Evolutionary conservation across 1,284 basidiomycete species (phyloP).

Genomic region (Bondarzewia mesenterica): DNA sequence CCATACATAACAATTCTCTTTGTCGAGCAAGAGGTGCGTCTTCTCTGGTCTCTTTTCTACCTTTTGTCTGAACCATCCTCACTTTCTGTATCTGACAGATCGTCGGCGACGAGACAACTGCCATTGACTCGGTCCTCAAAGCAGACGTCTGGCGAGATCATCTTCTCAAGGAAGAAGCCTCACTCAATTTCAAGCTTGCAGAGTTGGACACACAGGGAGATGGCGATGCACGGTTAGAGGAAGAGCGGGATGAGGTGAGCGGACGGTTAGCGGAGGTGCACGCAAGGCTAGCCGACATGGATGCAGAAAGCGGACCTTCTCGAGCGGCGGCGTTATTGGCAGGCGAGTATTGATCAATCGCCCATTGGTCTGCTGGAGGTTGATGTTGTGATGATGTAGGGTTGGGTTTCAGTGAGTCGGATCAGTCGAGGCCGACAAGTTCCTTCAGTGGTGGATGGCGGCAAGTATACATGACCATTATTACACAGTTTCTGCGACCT

Average conservation of each 20-base stretch:
- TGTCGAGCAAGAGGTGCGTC: slow-evolving; percentile 91
- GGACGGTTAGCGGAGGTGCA: slow-evolving; percentile 90
- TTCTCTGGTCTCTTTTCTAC: neutral
- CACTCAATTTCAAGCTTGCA: slow-evolving; percentile 65
- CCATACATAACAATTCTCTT: slow-evolving; percentile 95
- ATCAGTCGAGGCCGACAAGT: slow-evolving; percentile 77
- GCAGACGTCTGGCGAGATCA: slow-evolving; percentile 96
- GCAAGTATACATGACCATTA: slow-evolving; percentile 27
- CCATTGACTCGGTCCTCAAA: slow-evolving; percentile 91
- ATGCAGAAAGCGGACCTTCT: slow-evolving; percentile 93
- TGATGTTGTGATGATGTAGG: slow-evolving; percentile 32
- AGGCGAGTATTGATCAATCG: slow-evolving; percentile 39
- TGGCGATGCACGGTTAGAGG: slow-evolving; percentile 72
- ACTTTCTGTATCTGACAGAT: slow-evolving; percentile 45
- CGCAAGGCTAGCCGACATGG: slow-evolving; percentile 89
- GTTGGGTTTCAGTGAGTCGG: slow-evolving; percentile 85
- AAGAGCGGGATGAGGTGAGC: slow-evolving; percentile 81
- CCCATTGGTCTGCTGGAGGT: neutral
- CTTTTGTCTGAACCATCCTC: neutral
- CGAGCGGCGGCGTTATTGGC: slow-evolving; percentile 87
- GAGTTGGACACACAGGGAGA: slow-evolving; percentile 60
- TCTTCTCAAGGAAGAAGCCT: slow-evolving; percentile 73
- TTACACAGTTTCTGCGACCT: neutral
- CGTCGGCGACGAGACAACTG: slow-evolving; percentile 87
- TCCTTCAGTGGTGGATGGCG: slow-evolving; percentile 98